Evolutionary conservation across 305 asterid genomes (phyloP).

Genomic region (Fraxinus latifolia): DNA sequence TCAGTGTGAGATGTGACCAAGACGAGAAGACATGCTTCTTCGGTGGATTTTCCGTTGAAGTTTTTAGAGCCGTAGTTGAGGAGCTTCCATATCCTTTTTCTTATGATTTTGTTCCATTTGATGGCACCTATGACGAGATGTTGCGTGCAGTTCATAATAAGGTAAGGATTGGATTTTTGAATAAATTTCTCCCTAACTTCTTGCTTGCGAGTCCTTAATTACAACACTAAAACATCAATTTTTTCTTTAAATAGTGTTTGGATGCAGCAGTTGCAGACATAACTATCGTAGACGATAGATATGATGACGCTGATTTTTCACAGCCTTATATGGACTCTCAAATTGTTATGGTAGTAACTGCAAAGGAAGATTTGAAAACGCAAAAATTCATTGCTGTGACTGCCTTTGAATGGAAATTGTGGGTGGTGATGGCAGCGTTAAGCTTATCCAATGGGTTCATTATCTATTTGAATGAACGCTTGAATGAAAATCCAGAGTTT

Average conservation of each 20-base stretch:
- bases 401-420: conserved; percentile 51
- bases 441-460: conserved; percentile 39
- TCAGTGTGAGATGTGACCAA: conserved; percentile 36
- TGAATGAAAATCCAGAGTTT: conserved; percentile 41
- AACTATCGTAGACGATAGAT: conserved; percentile 56
- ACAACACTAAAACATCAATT: neutral
- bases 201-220: neutral
- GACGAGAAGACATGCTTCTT: conserved; percentile 27
- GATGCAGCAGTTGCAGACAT: conserved; percentile 71
- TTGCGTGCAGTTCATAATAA: conserved; percentile 48
- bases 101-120: conserved; percentile 41
- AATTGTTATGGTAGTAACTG: conserved; percentile 60
- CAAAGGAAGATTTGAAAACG: conserved; percentile 29
- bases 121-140: conserved; percentile 59
- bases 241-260: conserved; percentile 20
- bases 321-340: conserved; percentile 69
- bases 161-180: conserved; percentile 32
- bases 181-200: neutral
- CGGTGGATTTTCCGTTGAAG: conserved; percentile 52
- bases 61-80: conserved; percentile 50
- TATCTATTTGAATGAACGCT: conserved; percentile 54
- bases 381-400: conserved; percentile 33
- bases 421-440: conserved; percentile 42
- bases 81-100: conserved; percentile 42
- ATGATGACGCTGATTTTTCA: conserved; percentile 41